These are phyloP conservation scores for Saxophila tyrrhenica DNA, from an alignment of 495 filamentous ascomycete genomes.

Conservation along the genomic window DNA sequence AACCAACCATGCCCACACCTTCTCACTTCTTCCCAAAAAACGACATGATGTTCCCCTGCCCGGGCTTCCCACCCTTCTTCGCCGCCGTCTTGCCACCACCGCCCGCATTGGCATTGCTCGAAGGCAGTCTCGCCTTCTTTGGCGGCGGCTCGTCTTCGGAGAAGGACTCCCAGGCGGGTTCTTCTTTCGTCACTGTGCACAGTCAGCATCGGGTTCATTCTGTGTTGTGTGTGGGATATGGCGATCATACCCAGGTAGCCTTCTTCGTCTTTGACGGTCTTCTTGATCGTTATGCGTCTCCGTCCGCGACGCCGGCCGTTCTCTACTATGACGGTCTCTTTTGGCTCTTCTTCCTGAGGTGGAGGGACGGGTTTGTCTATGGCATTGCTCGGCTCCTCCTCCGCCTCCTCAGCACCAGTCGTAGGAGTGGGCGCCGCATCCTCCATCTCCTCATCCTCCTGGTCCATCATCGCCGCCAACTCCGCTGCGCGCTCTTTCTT, in stretches of 20 bases:
- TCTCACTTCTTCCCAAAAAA: slow-evolving; percentile 79
- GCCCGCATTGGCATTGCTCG: slow-evolving; percentile 12
- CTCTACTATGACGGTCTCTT: slow-evolving; percentile 32
- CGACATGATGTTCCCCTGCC: slow-evolving; percentile 84
- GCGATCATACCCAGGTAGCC: slow-evolving; percentile 61
- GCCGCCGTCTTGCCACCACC: slow-evolving; percentile 26
- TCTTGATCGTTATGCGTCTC: slow-evolving; percentile 79
- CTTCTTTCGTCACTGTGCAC: slow-evolving; percentile 69
- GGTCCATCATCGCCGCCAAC: slow-evolving; percentile 78
- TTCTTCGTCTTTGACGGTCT: slow-evolving; percentile 80
- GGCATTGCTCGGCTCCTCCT: slow-evolving; percentile 42
- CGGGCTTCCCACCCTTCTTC: slow-evolving; percentile 54
- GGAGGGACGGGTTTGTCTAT: slow-evolving; percentile 30
- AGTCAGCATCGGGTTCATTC: slow-evolving; percentile 9
- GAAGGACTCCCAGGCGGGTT: slow-evolving; percentile 87
- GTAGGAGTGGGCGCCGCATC: slow-evolving; percentile 19
- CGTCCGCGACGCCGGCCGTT: slow-evolving; percentile 67
- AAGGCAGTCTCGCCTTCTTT: slow-evolving; percentile 48
- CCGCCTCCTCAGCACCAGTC: slow-evolving; percentile 35
- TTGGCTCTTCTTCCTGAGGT: slow-evolving; percentile 24
- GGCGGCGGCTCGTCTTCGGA: slow-evolving; percentile 77
- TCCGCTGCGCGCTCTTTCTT: slow-evolving; percentile 61
- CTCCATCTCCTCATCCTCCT: slow-evolving; percentile 40
- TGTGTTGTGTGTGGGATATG: too few relatives aligned
- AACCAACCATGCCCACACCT: neutral